These are phyloP conservation scores for Cymodocea nodosa DNA, from an alignment of 116 monocot genomes.

Conservation along the genomic window DNA sequence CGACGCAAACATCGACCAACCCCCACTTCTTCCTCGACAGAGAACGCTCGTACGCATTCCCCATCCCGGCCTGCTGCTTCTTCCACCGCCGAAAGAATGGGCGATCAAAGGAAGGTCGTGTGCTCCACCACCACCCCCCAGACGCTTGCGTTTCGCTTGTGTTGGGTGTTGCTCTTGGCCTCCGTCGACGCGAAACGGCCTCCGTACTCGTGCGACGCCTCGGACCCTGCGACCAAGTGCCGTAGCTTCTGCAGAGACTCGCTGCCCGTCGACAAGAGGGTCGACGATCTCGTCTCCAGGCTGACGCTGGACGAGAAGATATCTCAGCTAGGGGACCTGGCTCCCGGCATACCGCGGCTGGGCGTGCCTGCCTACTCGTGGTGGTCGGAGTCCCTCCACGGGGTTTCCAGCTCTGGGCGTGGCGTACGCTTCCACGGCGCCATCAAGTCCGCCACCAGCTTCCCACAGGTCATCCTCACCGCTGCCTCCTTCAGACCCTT, in stretches of 20 bases:
- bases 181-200: constrained; percentile 8
- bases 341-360: constrained; percentile 61
- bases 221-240: constrained; percentile 18
- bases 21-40: no score
- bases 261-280: constrained; percentile 34
- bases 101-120: no score
- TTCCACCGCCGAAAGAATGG: no score
- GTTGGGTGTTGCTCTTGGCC: neutral
- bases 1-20: no score
- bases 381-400: constrained; percentile 97
- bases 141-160: neutral
- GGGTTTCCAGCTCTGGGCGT: constrained; percentile 43
- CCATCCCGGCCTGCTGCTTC: no score
- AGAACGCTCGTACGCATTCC: no score
- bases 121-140: no score
- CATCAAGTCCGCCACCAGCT: constrained; percentile 53
- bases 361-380: constrained; percentile 75
- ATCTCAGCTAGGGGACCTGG: constrained; percentile 52
- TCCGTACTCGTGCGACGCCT: constrained; percentile 55
- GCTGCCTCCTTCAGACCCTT: constrained; percentile 58
- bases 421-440: constrained; percentile 46
- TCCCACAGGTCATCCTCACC: constrained; percentile 78
- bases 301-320: constrained; percentile 76
- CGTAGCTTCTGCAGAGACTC: constrained; percentile 39
- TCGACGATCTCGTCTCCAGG: constrained; percentile 43